Percentiles rank a stretch among this genome's conserved stretches.
These are phyloP conservation scores for Heritiera littoralis DNA, from an alignment of 345 rosid genomes.

Conservation along the genomic window DNA sequence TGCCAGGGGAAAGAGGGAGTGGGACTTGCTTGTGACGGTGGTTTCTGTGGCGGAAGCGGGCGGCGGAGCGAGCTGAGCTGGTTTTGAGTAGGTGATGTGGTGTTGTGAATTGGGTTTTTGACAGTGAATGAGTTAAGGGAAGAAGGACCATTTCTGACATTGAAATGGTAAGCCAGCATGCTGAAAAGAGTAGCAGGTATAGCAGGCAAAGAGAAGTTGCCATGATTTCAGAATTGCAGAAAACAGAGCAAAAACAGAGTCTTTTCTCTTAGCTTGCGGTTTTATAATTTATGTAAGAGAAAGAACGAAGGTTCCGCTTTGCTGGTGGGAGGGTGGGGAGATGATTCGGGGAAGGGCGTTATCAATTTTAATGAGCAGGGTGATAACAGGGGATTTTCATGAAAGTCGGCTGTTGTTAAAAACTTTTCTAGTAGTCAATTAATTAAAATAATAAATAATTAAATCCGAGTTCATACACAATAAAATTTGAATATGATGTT, in stretches of 20 bases:
- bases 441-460: too few species aligned
- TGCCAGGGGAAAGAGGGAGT: conserved; percentile 87
- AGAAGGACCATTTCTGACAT: conserved; percentile 39
- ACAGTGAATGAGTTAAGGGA: conserved; percentile 71
- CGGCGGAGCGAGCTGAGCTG: conserved; percentile 67
- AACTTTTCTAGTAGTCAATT: too few species aligned
- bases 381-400: not conserved
- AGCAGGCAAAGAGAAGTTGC: conserved; percentile 31
- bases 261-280: not conserved
- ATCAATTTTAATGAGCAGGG: not conserved
- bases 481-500: too few species aligned
- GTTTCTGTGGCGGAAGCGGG: conserved; percentile 59
- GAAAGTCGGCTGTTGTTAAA: not conserved
- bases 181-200: conserved; percentile 33
- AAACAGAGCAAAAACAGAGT: not conserved
- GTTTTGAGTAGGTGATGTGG: conserved; percentile 81
- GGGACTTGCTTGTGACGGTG: conserved; percentile 54
- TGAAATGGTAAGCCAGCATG: conserved; percentile 29
- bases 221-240: conserved; percentile 29
- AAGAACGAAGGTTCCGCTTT: conserved; percentile 8
- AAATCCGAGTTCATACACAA: too few species aligned
- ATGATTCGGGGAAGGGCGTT: not conserved
- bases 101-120: conserved; percentile 50
- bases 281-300: not conserved
- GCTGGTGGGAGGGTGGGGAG: not conserved